Evolutionary conservation across 306 rosid species (phyloP), one percentile per base, ranked within the genome.

Genomic region (Begonia fuchsioides): DNA sequence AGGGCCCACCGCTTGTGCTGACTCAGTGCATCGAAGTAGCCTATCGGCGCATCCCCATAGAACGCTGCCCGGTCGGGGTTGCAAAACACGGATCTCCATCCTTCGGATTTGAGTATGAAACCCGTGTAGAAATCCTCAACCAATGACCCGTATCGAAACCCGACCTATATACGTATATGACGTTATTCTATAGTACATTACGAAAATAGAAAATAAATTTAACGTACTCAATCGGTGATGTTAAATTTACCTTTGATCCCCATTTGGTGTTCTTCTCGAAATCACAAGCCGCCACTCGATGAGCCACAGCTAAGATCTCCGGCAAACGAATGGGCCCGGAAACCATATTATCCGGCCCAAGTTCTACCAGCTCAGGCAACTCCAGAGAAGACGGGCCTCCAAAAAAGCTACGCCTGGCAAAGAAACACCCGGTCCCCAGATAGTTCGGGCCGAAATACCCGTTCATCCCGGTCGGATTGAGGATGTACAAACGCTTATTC

Each of bases 131-230:
- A 63, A 35, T 67, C 77, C 47, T 75, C 81, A 15, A 57, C 62
- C 3, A 71, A n/a, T 1, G 74, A 55, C 9, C 77, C 81, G 56
- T 75, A 67, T 56, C 65, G 63, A 3, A 74, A 56, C 1, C 76
- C 80, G 46, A 69, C 8, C 71, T 74, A 41, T 26, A 7, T 26
- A 26, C 6, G 32, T n/a, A n/a, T n/a, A 7, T 3, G 5, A 26
- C 6, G 32, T 26, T 26, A 26, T 26, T 26, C 3, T 20, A 20
- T 20, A 20, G 5, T 20, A 20, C 5, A 20, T 2, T 20, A 6
- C 5, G 5, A 20, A 20, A 20, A 2, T 20, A 20, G 3, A 40
- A n/a, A n/a, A n/a, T n/a, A n/a, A n/a, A n/a, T n/a, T n/a, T n/a
- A n/a, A n/a, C n/a, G n/a, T n/a, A n/a, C n/a, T n/a, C n/a, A n/a